Conservation (phyloP, 1,139 yeast species). For the Saccharomyces hybrid region DNA sequence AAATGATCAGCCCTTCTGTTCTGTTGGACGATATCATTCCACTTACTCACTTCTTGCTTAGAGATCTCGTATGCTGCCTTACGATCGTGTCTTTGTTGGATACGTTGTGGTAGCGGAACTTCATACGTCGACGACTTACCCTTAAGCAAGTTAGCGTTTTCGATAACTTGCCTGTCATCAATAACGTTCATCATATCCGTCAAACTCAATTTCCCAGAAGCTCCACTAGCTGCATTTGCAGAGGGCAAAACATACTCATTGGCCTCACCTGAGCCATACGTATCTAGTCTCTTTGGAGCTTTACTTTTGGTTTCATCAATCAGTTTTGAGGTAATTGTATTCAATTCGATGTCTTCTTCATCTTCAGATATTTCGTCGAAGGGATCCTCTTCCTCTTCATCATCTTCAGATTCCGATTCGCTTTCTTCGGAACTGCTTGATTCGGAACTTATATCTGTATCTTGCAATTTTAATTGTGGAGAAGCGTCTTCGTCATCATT, state of each 20-base stretch:
- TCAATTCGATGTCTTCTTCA: slow-evolving; percentile 36
- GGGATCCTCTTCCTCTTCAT: slow-evolving; percentile 31
- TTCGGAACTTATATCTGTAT: slow-evolving; percentile 19
- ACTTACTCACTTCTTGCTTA: slow-evolving; percentile 75
- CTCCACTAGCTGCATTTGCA: slow-evolving; percentile 24
- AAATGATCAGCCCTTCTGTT: slow-evolving; percentile 82
- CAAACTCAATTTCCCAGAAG: slow-evolving; percentile 49
- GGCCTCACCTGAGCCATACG: slow-evolving; percentile 42
- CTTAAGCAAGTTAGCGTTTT: slow-evolving; percentile 48
- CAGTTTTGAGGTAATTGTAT: slow-evolving; percentile 30
- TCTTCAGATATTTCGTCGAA: slow-evolving; percentile 33
- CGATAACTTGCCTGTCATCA: slow-evolving; percentile 38
- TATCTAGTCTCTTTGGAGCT: slow-evolving; percentile 44
- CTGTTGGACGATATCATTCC: slow-evolving; percentile 77
- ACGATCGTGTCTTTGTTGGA: slow-evolving; percentile 81
- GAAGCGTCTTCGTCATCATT: slow-evolving; percentile 32
- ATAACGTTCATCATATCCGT: slow-evolving; percentile 70
- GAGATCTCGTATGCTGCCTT: slow-evolving; percentile 86
- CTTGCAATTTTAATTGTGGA: slow-evolving; percentile 13
- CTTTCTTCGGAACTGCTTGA: slow-evolving; percentile 25
- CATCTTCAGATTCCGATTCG: slow-evolving; percentile 24
- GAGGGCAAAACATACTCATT: slow-evolving; percentile 66
- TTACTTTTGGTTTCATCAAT: slow-evolving; percentile 32
- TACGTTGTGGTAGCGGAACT: slow-evolving; percentile 78
- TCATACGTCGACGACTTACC: slow-evolving; percentile 44